These are phyloP conservation scores for Penicillium roqueforti DNA, from an alignment of 495 filamentous ascomycete genomes.

Conservation along the genomic window DNA sequence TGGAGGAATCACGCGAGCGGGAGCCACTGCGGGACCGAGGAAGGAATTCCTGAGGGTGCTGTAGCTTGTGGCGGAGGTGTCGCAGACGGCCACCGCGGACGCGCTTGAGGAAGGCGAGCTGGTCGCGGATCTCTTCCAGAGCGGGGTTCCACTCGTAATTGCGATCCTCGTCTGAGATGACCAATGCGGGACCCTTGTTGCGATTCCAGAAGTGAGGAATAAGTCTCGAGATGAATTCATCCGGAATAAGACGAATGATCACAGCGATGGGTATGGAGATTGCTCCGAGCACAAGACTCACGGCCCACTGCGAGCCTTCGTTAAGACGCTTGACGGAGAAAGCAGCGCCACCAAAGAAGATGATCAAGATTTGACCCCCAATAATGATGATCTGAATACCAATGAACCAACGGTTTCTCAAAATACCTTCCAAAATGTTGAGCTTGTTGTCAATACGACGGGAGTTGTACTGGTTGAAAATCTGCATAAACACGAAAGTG, in stretches of 20 bases:
- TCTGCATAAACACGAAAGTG: conserved; percentile 93
- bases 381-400: conserved; percentile 78
- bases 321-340: conserved; percentile 60
- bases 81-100: conserved; percentile 81
- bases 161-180: conserved; percentile 72
- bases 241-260: conserved; percentile 70
- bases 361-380: conserved; percentile 73
- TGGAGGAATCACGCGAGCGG: conserved; percentile 66
- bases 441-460: conserved; percentile 84
- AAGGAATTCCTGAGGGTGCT: conserved; percentile 73
- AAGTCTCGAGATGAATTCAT: conserved; percentile 54
- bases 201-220: conserved; percentile 50
- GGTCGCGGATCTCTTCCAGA: conserved; percentile 67
- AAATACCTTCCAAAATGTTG: conserved; percentile 85
- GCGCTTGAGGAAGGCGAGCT: conserved; percentile 70
- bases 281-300: conserved; percentile 65
- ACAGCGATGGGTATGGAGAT: conserved; percentile 69
- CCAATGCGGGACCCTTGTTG: conserved; percentile 46
- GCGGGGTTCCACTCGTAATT: conserved; percentile 60
- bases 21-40: conserved; percentile 70
- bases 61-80: conserved; percentile 77
- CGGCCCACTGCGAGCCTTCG: conserved; percentile 64
- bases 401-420: conserved; percentile 77
- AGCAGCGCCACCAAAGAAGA: conserved; percentile 70
- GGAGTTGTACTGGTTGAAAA: conserved; percentile 79